Evolutionary conservation across 2,329 filamentous ascomycete genomes (phyloP).

Genomic region (Mycosphaerella arachidis): DNA sequence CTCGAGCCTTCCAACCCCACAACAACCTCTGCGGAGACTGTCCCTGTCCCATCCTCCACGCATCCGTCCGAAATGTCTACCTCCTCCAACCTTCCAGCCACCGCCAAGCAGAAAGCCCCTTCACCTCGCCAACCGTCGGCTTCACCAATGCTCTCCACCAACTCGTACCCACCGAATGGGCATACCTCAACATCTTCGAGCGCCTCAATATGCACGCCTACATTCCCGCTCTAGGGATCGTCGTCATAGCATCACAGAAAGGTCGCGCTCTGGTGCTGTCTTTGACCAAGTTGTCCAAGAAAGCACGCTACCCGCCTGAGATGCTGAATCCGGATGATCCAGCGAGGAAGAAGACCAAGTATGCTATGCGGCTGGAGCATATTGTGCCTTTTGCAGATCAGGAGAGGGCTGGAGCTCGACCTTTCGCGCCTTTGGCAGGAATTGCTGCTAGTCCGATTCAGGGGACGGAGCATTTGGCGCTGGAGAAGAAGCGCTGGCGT

Average conservation of each 20-base stretch:
- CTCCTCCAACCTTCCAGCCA: conserved; percentile 37
- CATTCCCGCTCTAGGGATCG: conserved; percentile 66
- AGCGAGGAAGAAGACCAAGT: conserved; percentile 26
- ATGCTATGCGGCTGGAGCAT: conserved; percentile 52
- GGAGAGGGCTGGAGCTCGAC: conserved; percentile 45
- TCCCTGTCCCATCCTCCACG: conserved; percentile 39
- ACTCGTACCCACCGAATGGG: conserved; percentile 26
- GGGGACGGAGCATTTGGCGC: conserved; percentile 33
- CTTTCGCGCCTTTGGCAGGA: conserved; percentile 57
- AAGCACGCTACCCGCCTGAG: conserved; percentile 12
- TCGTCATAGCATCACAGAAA: conserved; percentile 62
- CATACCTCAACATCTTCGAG: conserved; percentile 37
- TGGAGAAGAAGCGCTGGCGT: conserved; percentile 53
- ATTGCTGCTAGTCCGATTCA: conserved; percentile 64
- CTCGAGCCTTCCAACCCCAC: conserved; percentile 23
- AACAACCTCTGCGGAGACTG: conserved; percentile 27
- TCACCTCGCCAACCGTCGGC: conserved; percentile 31
- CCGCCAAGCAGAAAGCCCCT: conserved; percentile 8
- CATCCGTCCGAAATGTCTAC: conserved; percentile 41
- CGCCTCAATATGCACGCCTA: conserved; percentile 60
- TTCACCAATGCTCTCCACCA: conserved; percentile 36
- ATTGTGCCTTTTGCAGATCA: conserved; percentile 54
- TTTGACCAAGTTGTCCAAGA: conserved; percentile 44
- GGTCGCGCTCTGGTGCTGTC: conserved; percentile 61
- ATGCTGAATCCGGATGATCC: conserved; percentile 9